A percentile compares a stretch with the other conserved stretches of the same genome.
Conservation (phyloP, 1,284 basidiomycete species). For the Cryptococcus sp. region DNA sequence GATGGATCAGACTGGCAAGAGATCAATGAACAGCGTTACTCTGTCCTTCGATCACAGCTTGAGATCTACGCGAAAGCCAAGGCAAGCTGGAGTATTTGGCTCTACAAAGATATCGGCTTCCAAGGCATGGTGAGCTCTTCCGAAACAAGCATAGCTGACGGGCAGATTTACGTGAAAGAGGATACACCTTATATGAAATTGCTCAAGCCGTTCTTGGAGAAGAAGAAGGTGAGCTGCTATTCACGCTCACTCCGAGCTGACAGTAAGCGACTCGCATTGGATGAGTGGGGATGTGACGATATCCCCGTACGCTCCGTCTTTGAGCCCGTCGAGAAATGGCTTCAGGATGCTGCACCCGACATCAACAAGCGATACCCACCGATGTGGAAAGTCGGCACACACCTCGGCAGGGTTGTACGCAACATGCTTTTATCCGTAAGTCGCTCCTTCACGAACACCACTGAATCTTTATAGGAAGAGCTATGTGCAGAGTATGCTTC, state of each 20-base stretch:
- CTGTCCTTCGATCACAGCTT: conserved; percentile 71
- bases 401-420: not conserved
- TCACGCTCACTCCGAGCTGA: not conserved
- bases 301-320: not conserved
- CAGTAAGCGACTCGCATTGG: not conserved
- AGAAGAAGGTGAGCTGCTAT: conserved; percentile 24
- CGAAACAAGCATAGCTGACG: not conserved
- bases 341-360: not conserved
- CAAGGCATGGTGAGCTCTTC: conserved; percentile 62
- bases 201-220: conserved; percentile 25
- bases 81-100: conserved; percentile 75
- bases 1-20: conserved; percentile 55
- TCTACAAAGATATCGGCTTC: conserved; percentile 81
- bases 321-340: not conserved
- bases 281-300: not conserved
- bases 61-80: conserved; percentile 65
- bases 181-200: conserved; percentile 61
- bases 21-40: conserved; percentile 68
- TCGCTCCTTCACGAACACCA: not conserved
- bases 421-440: not conserved
- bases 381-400: not conserved
- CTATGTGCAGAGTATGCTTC: not conserved
- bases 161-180: conserved; percentile 60
- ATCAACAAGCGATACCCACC: not conserved
- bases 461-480: not conserved